Conservation (phyloP, 2,329 filamentous ascomycete species). For the Raffaelea deltoideospora region DNA sequence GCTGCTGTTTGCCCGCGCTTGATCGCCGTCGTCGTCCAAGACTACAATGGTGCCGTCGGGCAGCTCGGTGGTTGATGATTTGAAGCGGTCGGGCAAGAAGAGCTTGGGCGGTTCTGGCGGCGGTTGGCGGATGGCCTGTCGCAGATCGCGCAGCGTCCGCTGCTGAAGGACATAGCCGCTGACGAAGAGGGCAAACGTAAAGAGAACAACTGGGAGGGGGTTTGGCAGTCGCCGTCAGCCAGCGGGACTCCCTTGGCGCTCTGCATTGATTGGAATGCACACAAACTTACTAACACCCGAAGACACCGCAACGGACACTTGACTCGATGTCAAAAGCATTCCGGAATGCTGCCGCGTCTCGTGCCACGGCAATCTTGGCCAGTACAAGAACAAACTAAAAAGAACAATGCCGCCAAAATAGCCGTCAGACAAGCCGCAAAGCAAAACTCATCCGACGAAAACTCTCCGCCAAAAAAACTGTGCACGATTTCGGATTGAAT, state of each 20-base stretch:
- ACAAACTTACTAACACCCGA: conserved; percentile 41
- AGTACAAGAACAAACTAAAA: neutral
- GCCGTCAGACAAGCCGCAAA: neutral
- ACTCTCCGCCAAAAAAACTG: too few species aligned
- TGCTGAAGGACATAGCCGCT: conserved; percentile 82
- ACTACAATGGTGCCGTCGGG: conserved; percentile 29
- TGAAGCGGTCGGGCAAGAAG: conserved; percentile 36
- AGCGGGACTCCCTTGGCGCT: neutral
- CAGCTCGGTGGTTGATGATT: conserved; percentile 27
- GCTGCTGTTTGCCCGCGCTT: neutral
- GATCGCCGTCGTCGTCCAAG: conserved; percentile 20
- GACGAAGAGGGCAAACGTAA: conserved; percentile 65
- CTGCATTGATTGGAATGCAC: neutral
- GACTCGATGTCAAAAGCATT: conserved; percentile 51
- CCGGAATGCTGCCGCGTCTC: conserved; percentile 6
- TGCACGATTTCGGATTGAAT: too few species aligned
- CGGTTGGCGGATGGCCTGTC: conserved; percentile 49
- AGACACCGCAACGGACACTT: conserved; percentile 55
- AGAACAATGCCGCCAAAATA: neutral
- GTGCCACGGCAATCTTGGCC: neutral
- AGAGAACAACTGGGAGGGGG: neutral
- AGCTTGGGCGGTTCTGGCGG: conserved; percentile 30
- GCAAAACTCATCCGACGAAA: too few species aligned
- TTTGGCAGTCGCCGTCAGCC: neutral
- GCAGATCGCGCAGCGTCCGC: conserved; percentile 63